Percentiles rank a stretch among this genome's conserved stretches.
These are phyloP conservation scores for Dendrobium chrysotoxum DNA, from an alignment of 106 monocot species.

Conservation along the genomic window DNA sequence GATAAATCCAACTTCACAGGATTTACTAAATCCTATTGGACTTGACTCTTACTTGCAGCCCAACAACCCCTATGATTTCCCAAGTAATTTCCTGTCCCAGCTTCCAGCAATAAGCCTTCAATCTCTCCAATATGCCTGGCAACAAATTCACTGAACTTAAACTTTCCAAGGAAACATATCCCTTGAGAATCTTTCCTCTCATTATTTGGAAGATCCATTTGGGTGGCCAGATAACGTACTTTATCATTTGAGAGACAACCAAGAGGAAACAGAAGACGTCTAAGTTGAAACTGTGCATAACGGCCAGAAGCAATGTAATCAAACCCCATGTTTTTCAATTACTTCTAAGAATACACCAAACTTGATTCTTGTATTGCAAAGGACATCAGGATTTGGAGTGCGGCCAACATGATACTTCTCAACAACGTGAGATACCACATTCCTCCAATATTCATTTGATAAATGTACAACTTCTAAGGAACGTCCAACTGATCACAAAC, in stretches of 20 bases:
- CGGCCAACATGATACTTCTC: constrained; percentile 78
- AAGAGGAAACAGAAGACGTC: constrained; percentile 86
- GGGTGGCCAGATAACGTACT: constrained; percentile 70
- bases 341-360: constrained; percentile 95
- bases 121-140: constrained; percentile 89
- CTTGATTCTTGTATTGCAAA: constrained; percentile 98
- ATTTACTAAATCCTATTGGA: too few species aligned
- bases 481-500: constrained; percentile 86
- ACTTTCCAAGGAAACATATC: constrained; percentile 96
- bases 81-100: constrained; percentile 93
- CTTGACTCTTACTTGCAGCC: constrained; percentile 2
- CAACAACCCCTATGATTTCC: constrained; percentile 91
- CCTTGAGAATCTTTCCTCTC: constrained; percentile 96
- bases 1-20: too few species aligned
- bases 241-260: constrained; percentile 86
- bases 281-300: constrained; percentile 88
- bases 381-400: constrained; percentile 96
- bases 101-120: constrained; percentile 84
- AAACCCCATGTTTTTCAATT: constrained; percentile 59
- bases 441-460: constrained; percentile 90
- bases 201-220: constrained; percentile 81
- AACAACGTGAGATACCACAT: constrained; percentile 94
- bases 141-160: constrained; percentile 96
- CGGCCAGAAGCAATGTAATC: constrained; percentile 93
- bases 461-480: constrained; percentile 85